Base-by-base conservation (phyloP, 2,329 filamentous ascomycete genomes). In the Thielaviopsis musarum region DNA sequence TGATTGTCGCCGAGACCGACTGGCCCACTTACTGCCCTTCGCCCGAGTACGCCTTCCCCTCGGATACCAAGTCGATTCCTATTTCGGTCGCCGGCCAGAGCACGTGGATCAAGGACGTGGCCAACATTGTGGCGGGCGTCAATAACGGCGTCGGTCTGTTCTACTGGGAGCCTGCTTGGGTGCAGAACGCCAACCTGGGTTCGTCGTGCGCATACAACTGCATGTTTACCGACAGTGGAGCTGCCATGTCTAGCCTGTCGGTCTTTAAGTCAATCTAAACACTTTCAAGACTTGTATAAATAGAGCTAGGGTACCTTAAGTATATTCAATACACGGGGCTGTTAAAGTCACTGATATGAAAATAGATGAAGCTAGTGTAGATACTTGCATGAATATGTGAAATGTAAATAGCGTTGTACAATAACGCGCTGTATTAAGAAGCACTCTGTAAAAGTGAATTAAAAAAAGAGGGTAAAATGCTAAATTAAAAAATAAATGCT, bases 121-220 rank as follows among this genome's bases (percentile, higher is more conserved):
- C 82, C 0, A 71, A 71, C 1, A 72, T 81, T 1, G 76, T 87
- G 0, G 71, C 73, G 1, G 74, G 70, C 1, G 76, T 81, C 0
- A 73, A 69, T 1, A 75, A 76, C 1, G 82, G 82, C 0, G 69
- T 72, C 28, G 85, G 84, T 0, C 52, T 88, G 7, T 87, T 84
- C 63, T 88, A 88, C 64, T 88, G 85, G 85, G 85, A 89, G 67
- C 84, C 84, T 0, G 81, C 79, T 0, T 88, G 83, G 83, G 73
- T 87, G 63, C 74, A 81, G 51, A 88, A 87, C 69, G 76, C 78
- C 12, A 77, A 69, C 0, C 69, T 87, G 57, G 84, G 84, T 1
- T 85, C 82, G 19, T 83, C 81, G 51, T 87, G 84, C 66, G 71
- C 73, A 19, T 80, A 81, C 64, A 85, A 84, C 68, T 72, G 82